Evolutionary conservation across 1,284 basidiomycete genomes (phyloP).

Genomic region (Gomphus bonarii): DNA sequence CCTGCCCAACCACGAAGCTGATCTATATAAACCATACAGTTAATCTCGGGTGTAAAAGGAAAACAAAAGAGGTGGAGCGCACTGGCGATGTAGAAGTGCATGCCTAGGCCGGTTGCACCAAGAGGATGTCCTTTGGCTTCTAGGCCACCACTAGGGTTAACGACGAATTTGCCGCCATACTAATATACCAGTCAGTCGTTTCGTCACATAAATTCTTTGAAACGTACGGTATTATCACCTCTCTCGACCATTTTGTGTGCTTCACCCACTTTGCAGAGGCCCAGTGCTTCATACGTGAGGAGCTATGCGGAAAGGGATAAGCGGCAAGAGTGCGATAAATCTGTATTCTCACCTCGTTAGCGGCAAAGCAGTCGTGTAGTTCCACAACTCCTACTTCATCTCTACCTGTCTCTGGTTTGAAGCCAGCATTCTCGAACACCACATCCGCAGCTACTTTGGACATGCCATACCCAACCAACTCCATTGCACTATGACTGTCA

Average conservation of each 20-base stretch:
- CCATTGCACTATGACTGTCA: conserved; percentile 59
- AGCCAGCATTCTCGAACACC: conserved; percentile 66
- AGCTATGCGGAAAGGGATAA: conserved; percentile 33
- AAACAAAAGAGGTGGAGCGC: conserved; percentile 21
- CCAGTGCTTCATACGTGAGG: conserved; percentile 76
- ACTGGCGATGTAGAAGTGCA: conserved; percentile 84
- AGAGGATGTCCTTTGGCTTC: conserved; percentile 83
- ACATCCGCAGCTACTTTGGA: conserved; percentile 59
- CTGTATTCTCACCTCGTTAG: conserved; percentile 48
- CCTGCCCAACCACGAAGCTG: conserved; percentile 72
- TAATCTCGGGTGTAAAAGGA: neutral
- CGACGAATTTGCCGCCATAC: conserved; percentile 81
- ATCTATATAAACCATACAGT: conserved; percentile 34
- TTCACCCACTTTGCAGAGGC: conserved; percentile 58
- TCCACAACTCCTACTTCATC: conserved; percentile 79
- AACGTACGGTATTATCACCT: conserved; percentile 67
- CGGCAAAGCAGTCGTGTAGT: conserved; percentile 78
- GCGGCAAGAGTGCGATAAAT: neutral
- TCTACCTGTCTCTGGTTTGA: conserved; percentile 49
- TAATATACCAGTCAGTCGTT: conserved; percentile 19
- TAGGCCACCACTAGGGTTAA: conserved; percentile 81
- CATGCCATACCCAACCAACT: conserved; percentile 69
- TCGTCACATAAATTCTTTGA: neutral
- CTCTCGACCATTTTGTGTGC: conserved; percentile 70
- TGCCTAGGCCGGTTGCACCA: conserved; percentile 78